Evolutionary conservation across 768 basidiomycete genomes (phyloP).

Genomic region (Hericium erinaceus): DNA sequence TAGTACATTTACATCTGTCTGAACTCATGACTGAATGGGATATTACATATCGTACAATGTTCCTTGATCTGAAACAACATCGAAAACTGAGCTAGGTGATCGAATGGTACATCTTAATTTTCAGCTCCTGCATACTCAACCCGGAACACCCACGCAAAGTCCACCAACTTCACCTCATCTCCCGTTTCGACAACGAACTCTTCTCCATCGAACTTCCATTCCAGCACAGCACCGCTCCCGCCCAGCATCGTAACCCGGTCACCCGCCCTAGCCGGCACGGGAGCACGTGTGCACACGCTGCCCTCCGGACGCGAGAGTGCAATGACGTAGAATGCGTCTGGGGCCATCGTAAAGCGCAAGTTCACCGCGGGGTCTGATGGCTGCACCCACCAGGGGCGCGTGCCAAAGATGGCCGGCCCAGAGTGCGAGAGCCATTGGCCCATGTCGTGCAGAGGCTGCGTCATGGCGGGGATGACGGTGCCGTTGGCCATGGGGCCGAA

Average conservation of each 20-base stretch:
- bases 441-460: constrained; percentile 7
- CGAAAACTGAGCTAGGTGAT: too few species aligned
- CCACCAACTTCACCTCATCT: neutral
- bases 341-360: constrained; percentile 23
- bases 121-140: neutral
- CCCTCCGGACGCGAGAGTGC: constrained; percentile 11
- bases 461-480: constrained; percentile 11
- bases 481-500: constrained; percentile 9
- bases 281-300: neutral
- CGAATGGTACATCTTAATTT: too few species aligned
- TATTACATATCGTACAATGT: too few species aligned
- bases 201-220: neutral
- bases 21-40: too few species aligned
- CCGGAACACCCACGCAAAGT: neutral
- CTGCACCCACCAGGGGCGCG: constrained; percentile 9
- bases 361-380: constrained; percentile 2
- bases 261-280: constrained; percentile 6
- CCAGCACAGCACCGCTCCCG: constrained; percentile 2
- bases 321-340: constrained; percentile 21
- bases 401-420: constrained; percentile 12
- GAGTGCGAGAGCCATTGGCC: constrained; percentile 11
- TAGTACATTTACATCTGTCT: too few species aligned
- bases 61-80: too few species aligned
- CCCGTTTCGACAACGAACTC: neutral
- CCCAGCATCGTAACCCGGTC: constrained; percentile 14